phyloP scores from a whole-genome alignment of 2,329 filamentous ascomycete genomes.

The Penicillium sp. region DNA sequence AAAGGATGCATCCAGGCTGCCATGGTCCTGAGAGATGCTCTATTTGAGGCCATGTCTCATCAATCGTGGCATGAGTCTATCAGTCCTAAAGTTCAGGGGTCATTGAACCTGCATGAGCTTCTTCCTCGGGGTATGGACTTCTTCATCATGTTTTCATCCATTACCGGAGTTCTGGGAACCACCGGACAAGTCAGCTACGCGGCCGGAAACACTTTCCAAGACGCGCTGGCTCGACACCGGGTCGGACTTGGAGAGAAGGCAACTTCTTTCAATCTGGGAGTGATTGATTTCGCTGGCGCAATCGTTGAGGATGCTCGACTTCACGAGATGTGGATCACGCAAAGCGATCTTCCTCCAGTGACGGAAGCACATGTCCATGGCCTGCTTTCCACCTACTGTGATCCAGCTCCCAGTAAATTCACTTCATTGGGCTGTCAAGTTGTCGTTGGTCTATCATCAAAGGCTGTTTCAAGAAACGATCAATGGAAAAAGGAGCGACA shows the following conservation, averaged over 20 bases:
- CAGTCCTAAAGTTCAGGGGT: constrained; percentile 30
- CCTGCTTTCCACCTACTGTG: constrained; percentile 1
- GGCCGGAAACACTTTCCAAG: constrained; percentile 42
- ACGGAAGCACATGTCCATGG: constrained; percentile 22
- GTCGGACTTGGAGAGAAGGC: constrained; percentile 17
- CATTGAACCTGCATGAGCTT: constrained; percentile 19
- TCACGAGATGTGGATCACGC: not conserved
- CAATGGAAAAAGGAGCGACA: constrained; percentile 2
- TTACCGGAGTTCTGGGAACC: constrained; percentile 48
- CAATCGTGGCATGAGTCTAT: constrained; percentile 30
- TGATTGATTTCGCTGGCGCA: not conserved
- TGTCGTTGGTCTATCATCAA: not conserved
- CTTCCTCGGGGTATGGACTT: constrained; percentile 40
- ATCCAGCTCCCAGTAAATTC: not conserved
- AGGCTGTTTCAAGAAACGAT: not conserved
- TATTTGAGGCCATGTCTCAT: constrained; percentile 37
- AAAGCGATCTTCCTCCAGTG: not conserved
- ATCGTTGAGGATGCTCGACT: not conserved
- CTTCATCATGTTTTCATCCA: constrained; percentile 46
- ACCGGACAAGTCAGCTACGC: constrained; percentile 48
- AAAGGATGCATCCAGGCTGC: constrained; percentile 31
- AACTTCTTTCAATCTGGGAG: constrained; percentile 27
- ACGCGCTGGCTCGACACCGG: constrained; percentile 37
- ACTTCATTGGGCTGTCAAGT: not conserved
- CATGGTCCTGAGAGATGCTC: constrained; percentile 22